Conservation (phyloP, 2,329 filamentous ascomycete genomes). For the Annulohypoxylon truncatum region DNA sequence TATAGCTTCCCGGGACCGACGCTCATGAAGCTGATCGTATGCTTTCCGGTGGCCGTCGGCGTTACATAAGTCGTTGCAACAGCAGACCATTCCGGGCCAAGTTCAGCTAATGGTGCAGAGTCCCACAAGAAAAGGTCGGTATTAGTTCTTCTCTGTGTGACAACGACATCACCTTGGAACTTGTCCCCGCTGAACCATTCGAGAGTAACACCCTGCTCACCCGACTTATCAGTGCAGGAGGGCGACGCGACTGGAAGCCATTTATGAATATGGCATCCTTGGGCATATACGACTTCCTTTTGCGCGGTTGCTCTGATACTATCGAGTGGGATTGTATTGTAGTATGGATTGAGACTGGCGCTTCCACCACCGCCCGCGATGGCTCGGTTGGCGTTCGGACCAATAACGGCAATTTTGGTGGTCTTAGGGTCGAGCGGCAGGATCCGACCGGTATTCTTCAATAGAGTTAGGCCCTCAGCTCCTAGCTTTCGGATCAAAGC, state of each 20-base stretch:
- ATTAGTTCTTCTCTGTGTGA: constrained; percentile 69
- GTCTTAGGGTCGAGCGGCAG: constrained; percentile 67
- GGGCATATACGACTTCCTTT: constrained; percentile 68
- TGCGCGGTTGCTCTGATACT: constrained; percentile 67
- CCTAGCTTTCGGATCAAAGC: constrained; percentile 70
- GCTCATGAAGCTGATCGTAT: constrained; percentile 75
- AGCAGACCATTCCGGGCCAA: constrained; percentile 73
- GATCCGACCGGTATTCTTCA: constrained; percentile 71
- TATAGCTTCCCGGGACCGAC: constrained; percentile 73
- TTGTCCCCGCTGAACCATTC: constrained; percentile 74
- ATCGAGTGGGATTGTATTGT: constrained; percentile 72
- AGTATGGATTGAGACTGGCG: constrained; percentile 76
- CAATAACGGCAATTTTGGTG: constrained; percentile 72
- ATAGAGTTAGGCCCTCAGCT: constrained; percentile 69
- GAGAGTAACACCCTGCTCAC: constrained; percentile 70
- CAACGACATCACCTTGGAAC: constrained; percentile 67
- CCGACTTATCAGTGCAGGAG: constrained; percentile 66
- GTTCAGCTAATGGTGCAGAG: constrained; percentile 69
- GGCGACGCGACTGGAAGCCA: constrained; percentile 73
- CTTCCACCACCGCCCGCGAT: constrained; percentile 77
- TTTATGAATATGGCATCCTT: constrained; percentile 72
- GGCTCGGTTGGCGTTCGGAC: constrained; percentile 73
- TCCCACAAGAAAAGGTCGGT: constrained; percentile 79
- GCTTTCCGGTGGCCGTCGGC: constrained; percentile 68
- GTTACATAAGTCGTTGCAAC: constrained; percentile 70